Base-by-base conservation (phyloP, 1,284 basidiomycete species). In the Ustilago bromivora region DNA sequence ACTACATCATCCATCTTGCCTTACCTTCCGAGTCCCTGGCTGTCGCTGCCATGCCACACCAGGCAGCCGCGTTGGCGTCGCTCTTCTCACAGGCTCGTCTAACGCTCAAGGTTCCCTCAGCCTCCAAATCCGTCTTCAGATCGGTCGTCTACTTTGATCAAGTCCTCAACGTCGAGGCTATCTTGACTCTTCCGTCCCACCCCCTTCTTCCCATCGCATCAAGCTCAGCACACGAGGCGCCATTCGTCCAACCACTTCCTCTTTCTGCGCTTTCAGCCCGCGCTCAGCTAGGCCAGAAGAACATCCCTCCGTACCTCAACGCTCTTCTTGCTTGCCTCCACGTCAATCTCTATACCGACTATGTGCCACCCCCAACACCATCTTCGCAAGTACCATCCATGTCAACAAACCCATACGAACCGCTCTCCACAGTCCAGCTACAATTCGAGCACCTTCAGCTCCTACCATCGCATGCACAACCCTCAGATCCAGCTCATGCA, bases 71-170 rank as follows among this genome's bases (percentile, higher is more conserved):
- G 2, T 40, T 78, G 36, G 63, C 64, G 23, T 57, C 73, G 32
- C 67, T 78, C 61, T 71, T 78, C 49, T 64, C 67, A 8, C 57
- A 66, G 15, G 64, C 71, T 13, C 58, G 64, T n/a, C 64, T 78
- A 36, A 49, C 60, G 13, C 53, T 74, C 36, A 40, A 62, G 15
- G 32, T 69, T 5, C 64, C 64, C 10, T 63, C 75, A 31, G 57
- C 65, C 12, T 43, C 68, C 1, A 15, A 13, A 6, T 49, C 62
- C 6, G 17, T 60, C 28, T 47, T 47, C 0, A 67, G 66, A 38
- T 60, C 68, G 10, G 65, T 64, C 47, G 68, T 65, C 59, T 78
- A 67, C 53, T 78, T 74, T 49, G 71, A 78, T 54, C 59, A 78
- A 36, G 61, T 70, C 23, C 68, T 78, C 57, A 60, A 68, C 6